phyloP scores from a whole-genome alignment of 2,329 filamentous ascomycete species.

The Alternaria infectoria region DNA sequence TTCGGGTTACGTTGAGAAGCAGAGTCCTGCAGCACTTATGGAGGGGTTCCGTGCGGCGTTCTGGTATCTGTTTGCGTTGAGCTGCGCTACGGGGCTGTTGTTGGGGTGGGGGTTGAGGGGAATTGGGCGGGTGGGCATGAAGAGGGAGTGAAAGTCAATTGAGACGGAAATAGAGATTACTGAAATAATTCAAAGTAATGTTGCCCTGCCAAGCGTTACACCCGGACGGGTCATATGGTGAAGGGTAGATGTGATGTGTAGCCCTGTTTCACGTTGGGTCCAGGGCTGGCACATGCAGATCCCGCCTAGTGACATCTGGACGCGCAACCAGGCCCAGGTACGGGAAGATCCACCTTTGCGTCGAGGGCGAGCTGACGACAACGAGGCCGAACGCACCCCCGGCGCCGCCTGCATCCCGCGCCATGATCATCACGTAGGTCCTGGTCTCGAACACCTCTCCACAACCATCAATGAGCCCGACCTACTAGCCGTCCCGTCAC shows the following conservation, averaged over 20 bases:
- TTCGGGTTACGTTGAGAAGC: constrained; percentile 33
- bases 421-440: constrained; percentile 1
- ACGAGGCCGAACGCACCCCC: background rate
- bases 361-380: constrained; percentile 4
- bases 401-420: background rate
- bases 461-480: constrained; percentile 4
- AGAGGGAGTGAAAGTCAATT: constrained; percentile 40
- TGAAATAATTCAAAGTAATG: background rate
- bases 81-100: constrained; percentile 38
- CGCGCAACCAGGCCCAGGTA: background rate
- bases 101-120: constrained; percentile 50
- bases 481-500: constrained; percentile 16
- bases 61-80: constrained; percentile 51
- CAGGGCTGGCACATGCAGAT: background rate
- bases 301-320: background rate
- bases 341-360: constrained; percentile 7
- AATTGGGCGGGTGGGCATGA: constrained; percentile 54
- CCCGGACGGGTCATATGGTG: background rate
- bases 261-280: background rate
- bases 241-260: background rate
- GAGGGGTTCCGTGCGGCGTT: constrained; percentile 52
- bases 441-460: background rate
- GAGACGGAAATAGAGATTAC: background rate
- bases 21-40: constrained; percentile 45
- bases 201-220: constrained; percentile 11